phyloP scores from a whole-genome alignment of 768 basidiomycete genomes.

The Leucosporidium scottii region DNA sequence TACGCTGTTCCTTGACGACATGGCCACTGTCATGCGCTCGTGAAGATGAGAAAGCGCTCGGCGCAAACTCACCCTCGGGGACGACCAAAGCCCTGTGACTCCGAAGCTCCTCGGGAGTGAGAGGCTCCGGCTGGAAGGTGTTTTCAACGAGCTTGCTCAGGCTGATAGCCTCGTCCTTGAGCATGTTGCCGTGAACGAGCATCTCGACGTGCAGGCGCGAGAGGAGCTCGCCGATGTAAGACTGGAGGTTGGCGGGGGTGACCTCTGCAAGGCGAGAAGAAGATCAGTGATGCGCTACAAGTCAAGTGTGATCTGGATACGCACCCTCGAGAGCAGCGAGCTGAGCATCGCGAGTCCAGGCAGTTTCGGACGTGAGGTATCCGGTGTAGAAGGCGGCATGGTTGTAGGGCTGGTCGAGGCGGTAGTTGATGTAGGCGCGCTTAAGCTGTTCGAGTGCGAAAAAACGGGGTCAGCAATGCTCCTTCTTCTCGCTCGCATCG shows the following conservation, averaged over 20 bases:
- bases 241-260: slow-evolving; percentile 61
- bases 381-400: slow-evolving; percentile 69
- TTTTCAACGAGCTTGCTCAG: slow-evolving; percentile 66
- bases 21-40: background rate
- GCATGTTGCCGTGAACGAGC: slow-evolving; percentile 75
- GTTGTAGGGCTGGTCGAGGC: slow-evolving; percentile 71
- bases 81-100: slow-evolving; percentile 55
- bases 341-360: slow-evolving; percentile 72
- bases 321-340: slow-evolving; percentile 65
- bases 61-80: slow-evolving; percentile 53
- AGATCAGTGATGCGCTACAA: background rate
- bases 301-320: slow-evolving; percentile 38
- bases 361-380: slow-evolving; percentile 61
- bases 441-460: slow-evolving; percentile 50
- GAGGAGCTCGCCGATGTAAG: slow-evolving; percentile 56
- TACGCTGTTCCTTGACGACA: background rate
- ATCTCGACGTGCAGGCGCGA: slow-evolving; percentile 61
- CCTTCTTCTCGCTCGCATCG: slow-evolving; percentile 7
- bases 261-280: slow-evolving; percentile 39
- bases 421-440: slow-evolving; percentile 77
- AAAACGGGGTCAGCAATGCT: background rate
- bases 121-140: slow-evolving; percentile 53
- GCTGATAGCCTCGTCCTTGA: slow-evolving; percentile 68
- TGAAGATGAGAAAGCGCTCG: background rate
- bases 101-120: slow-evolving; percentile 54